Conservation (phyloP, 225 moss, liverwort and hornwort species). For the Straminergon stramineum region DNA sequence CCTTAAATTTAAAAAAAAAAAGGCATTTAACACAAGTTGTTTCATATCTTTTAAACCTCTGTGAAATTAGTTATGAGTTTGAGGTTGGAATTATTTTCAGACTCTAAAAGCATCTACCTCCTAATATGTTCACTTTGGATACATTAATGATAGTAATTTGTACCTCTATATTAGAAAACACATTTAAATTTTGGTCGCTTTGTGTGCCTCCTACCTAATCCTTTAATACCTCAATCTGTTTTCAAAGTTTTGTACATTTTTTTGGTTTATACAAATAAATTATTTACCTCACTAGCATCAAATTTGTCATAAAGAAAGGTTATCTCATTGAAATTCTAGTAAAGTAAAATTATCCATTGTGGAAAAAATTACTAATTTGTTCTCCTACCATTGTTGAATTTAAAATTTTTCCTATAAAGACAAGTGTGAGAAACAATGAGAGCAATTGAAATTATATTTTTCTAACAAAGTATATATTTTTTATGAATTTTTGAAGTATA, state of each 20-base stretch:
- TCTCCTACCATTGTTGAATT: neutral
- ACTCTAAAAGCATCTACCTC: rapidly evolving
- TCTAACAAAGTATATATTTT: too few relatives aligned
- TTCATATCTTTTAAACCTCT: neutral
- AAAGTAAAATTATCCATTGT: neutral
- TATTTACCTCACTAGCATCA: neutral
- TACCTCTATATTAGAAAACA: neutral
- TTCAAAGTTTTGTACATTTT: neutral
- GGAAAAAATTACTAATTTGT: neutral
- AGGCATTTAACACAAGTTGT: rapidly evolving
- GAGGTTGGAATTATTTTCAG: neutral
- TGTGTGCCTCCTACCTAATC: neutral
- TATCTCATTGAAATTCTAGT: neutral
- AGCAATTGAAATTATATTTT: neutral
- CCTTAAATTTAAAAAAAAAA: neutral
- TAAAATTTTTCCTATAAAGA: neutral
- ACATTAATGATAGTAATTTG: neutral
- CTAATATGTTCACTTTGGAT: rapidly evolving
- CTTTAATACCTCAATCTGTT: neutral
- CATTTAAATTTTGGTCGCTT: neutral
- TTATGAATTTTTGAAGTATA: too few relatives aligned
- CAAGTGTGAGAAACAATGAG: neutral
- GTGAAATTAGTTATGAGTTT: neutral
- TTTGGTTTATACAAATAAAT: neutral
- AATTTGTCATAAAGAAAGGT: neutral